Conservation (phyloP, 2,329 filamentous ascomycete species). For the Dactylellina cionopaga region DNA sequence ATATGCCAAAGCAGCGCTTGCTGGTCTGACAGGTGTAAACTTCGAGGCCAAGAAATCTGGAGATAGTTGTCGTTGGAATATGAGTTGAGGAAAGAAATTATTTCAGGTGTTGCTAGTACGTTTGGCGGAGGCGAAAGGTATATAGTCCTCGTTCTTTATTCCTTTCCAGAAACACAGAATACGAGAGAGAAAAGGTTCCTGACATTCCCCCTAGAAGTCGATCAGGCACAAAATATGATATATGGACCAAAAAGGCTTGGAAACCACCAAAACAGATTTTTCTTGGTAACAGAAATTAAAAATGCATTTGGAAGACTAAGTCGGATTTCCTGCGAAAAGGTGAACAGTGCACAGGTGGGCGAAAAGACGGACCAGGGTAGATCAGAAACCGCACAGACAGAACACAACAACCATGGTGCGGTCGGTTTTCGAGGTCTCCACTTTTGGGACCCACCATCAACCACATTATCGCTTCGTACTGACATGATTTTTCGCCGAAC, state of each 20-base stretch:
- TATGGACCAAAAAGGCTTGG: not conserved
- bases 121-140: constrained; percentile 18
- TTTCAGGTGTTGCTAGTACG: constrained; percentile 1
- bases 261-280: constrained; percentile 24
- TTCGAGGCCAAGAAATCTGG: constrained; percentile 24
- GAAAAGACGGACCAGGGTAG: constrained; percentile 48
- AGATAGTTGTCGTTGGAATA: not conserved
- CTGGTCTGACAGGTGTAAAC: constrained; percentile 15
- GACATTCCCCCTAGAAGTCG: constrained; percentile 22
- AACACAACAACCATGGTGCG: constrained; percentile 29
- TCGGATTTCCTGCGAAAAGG: constrained; percentile 38
- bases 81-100: constrained; percentile 9
- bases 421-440: constrained; percentile 41
- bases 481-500: constrained; percentile 47
- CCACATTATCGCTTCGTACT: constrained; percentile 37
- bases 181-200: constrained; percentile 42
- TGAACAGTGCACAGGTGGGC: constrained; percentile 47
- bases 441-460: constrained; percentile 21
- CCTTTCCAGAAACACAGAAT: constrained; percentile 28
- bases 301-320: constrained; percentile 10
- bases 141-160: constrained; percentile 34
- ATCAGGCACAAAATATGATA: constrained; percentile 35
- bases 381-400: constrained; percentile 47
- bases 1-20: constrained; percentile 1
- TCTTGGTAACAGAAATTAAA: constrained; percentile 6